Conservation (phyloP, 805 yeast genomes). For the Myxozyma lipomycoides region DNA sequence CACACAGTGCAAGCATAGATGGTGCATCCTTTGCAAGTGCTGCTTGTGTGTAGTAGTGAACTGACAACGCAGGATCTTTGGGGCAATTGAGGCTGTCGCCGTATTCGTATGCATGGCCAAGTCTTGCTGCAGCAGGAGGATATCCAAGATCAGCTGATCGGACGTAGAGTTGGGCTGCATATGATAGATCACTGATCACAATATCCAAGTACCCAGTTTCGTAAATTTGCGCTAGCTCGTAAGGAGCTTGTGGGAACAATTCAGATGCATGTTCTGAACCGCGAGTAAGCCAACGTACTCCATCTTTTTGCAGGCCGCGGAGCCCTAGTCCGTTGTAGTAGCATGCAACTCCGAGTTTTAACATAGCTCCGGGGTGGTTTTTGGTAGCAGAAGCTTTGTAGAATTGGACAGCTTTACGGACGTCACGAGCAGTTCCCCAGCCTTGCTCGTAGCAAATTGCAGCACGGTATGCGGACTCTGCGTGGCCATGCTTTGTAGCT, state of each 20-base stretch:
- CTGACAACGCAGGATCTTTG: constrained; percentile 74
- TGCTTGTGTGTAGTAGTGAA: constrained; percentile 89
- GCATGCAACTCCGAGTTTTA: constrained; percentile 81
- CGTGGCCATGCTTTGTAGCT: constrained; percentile 91
- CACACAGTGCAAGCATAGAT: constrained; percentile 90
- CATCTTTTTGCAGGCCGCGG: constrained; percentile 58
- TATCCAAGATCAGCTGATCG: constrained; percentile 89
- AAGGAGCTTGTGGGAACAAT: constrained; percentile 88
- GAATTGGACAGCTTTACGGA: constrained; percentile 78
- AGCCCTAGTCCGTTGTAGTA: constrained; percentile 84
- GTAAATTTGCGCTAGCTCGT: constrained; percentile 80
- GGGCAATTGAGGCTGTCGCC: constrained; percentile 60
- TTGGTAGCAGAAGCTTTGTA: constrained; percentile 81
- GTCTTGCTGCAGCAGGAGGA: constrained; percentile 67
- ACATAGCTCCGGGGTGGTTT: constrained; percentile 97
- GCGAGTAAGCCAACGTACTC: constrained; percentile 87
- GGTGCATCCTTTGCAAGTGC: constrained; percentile 83
- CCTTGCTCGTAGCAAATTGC: constrained; percentile 93
- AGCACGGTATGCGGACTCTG: constrained; percentile 86
- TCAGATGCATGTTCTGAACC: constrained; percentile 83
- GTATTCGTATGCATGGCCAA: constrained; percentile 80
- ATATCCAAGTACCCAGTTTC: constrained; percentile 82
- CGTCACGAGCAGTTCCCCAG: constrained; percentile 83
- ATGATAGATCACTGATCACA: constrained; percentile 73
- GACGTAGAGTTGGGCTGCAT: constrained; percentile 80